Evolutionary conservation across 441 rosid genomes (phyloP).

Genomic region (Pelargonium myrrhifolium): DNA sequence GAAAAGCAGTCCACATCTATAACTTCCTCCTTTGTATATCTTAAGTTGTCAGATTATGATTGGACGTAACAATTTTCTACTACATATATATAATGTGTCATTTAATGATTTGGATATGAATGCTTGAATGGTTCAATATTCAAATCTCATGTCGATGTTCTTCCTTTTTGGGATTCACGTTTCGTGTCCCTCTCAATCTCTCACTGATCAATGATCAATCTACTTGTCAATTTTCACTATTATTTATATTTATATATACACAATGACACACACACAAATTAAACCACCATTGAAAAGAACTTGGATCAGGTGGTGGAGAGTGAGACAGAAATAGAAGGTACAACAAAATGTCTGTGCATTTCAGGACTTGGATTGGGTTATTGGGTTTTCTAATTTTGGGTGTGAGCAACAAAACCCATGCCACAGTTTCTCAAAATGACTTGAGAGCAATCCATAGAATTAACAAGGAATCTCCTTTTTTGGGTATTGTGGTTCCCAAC

Average conservation of each 20-base stretch:
- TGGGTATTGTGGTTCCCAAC: conserved; percentile 53
- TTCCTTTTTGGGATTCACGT: neutral
- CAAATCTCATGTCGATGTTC: neutral
- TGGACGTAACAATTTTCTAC: too few species aligned
- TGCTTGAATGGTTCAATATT: neutral
- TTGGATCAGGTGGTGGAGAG: neutral
- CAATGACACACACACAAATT: too few species aligned
- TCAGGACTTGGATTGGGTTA: neutral
- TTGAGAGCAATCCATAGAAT: conserved; percentile 24
- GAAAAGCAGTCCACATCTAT: too few species aligned
- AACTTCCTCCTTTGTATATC: too few species aligned
- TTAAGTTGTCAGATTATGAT: too few species aligned
- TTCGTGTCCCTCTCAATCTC: neutral
- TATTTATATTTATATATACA: too few species aligned
- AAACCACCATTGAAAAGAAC: neutral
- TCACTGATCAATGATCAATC: neutral
- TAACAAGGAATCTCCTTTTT: conserved; percentile 41
- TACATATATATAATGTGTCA: too few species aligned
- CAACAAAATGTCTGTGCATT: neutral
- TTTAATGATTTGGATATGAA: too few species aligned
- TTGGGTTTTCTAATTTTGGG: neutral
- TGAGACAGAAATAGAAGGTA: neutral
- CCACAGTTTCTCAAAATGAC: conserved; percentile 15
- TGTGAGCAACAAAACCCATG: neutral
- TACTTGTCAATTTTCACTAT: too few species aligned